Base-by-base conservation (phyloP, 2,329 filamentous ascomycete species). In the Aspergillus novofumigatus region DNA sequence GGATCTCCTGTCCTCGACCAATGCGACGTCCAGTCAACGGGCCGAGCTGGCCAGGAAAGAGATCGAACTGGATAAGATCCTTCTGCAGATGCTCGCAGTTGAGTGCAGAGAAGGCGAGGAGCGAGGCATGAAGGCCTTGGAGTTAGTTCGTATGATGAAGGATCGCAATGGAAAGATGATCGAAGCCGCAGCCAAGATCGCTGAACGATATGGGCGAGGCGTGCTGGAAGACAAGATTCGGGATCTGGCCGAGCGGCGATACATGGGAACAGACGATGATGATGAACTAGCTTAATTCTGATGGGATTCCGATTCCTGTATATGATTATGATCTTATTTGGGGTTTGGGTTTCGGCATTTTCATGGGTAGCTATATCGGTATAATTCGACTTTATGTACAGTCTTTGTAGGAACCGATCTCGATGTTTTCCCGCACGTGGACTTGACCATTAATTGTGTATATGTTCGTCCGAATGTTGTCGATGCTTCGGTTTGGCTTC, bases 31-130 rank as follows among this genome's bases (percentile, higher is more conserved):
- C 53, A 75, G 82, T 6, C 88, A 93, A 70, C 87, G 88, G 53
- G 75, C 81, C 1, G 83, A 86, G 49, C 81, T 96, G 14, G 82
- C 85, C 14, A 81, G 85, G 42, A 82, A 91, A 55, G 90, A 96
- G 73, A 78, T 95, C 48, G 91, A 95, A 48, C 85, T 96, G 41
- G 92, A 99, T 78, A 96, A 96, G 78, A 86, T 88, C 47, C 80
- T 99, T 52, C 79, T 99, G 62, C 92, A 97, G 78, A 83, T 97
- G 71, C 80, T 99, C 69, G 92, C 91, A 2, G 80, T 88, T 6
- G 94, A 97, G 78, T 99, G 94, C 72, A 86, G 92, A 58, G 91
- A 94, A 64, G 91, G 92, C 48, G 94, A 99, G 73, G 92, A 97
- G 61, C 83, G 89, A 29, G 93, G 92, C 5, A 97, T 97, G 91